A percentile compares a stretch with the other conserved stretches of the same genome.
These are phyloP conservation scores for Pachysandra terminalis DNA, from an alignment of 164 flowering plant species.

Conservation along the genomic window DNA sequence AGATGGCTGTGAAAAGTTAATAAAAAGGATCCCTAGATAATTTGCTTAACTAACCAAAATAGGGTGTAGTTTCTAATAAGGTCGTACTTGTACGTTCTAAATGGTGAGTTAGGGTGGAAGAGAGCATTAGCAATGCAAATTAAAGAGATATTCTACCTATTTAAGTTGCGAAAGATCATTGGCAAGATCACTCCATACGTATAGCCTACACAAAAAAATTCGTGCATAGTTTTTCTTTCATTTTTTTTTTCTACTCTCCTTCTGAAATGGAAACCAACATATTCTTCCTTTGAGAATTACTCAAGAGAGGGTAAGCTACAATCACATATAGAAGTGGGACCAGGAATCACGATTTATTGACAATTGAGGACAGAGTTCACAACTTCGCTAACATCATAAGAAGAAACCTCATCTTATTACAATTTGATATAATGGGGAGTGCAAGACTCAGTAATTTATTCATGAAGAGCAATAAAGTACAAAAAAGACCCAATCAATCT, in stretches of 20 bases:
- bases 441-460: slow-evolving; percentile 1
- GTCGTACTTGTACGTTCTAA: no score
- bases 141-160: background rate
- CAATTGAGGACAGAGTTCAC: background rate
- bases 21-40: background rate
- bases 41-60: background rate
- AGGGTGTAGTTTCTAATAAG: background rate
- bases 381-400: no score
- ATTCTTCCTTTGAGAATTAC: no score
- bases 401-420: background rate
- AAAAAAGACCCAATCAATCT: background rate
- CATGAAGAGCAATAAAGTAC: background rate
- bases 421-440: background rate
- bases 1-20: no score
- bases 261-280: no score
- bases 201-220: background rate
- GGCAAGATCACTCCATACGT: no score
- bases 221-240: no score
- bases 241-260: no score
- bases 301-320: no score
- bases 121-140: background rate
- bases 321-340: no score
- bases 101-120: background rate
- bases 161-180: background rate
- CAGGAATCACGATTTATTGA: no score